Conservation (phyloP, 2,329 filamentous ascomycete species). For the Fusarium dimerum region DNA sequence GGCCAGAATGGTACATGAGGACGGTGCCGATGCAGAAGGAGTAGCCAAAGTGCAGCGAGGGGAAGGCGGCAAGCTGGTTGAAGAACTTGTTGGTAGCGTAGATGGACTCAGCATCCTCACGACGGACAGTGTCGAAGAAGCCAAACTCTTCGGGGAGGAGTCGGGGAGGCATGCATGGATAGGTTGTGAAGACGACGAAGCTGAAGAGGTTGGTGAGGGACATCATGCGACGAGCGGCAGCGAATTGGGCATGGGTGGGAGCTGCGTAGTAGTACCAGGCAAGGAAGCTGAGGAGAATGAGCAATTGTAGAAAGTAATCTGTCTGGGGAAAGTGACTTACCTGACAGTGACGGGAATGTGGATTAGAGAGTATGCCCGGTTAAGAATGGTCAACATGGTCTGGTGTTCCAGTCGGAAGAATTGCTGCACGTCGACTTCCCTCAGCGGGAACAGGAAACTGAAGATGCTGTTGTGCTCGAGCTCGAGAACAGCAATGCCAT, state of each 20-base stretch:
- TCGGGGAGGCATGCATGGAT: conserved; percentile 59
- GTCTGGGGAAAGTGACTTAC: conserved; percentile 35
- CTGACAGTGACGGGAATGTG: conserved; percentile 62
- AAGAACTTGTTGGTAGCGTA: conserved; percentile 63
- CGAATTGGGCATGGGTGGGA: conserved; percentile 38
- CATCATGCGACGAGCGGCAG: conserved; percentile 41
- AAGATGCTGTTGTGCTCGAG: conserved; percentile 53
- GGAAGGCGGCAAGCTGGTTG: conserved; percentile 60
- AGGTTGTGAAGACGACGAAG: conserved; percentile 56
- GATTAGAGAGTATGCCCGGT: conserved; percentile 60
- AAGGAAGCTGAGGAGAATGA: conserved; percentile 50
- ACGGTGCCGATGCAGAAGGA: conserved; percentile 56
- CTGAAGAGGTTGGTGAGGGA: conserved; percentile 57
- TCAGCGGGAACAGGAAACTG: conserved; percentile 53
- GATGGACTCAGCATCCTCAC: conserved; percentile 50
- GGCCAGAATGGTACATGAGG: conserved; percentile 52
- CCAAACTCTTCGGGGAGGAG: conserved; percentile 56
- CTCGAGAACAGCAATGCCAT: conserved; percentile 55
- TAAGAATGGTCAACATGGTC: conserved; percentile 54
- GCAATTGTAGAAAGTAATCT: background rate
- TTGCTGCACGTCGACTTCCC: conserved; percentile 53
- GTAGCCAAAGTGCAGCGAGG: conserved; percentile 59
- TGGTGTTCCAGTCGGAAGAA: conserved; percentile 59
- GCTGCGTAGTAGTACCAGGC: conserved; percentile 65
- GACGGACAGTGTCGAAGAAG: conserved; percentile 59